Evolutionary conservation across 495 filamentous ascomycete species (phyloP), one percentile per base, ranked within the genome.

Genomic region (Xylaria bambusicola): DNA sequence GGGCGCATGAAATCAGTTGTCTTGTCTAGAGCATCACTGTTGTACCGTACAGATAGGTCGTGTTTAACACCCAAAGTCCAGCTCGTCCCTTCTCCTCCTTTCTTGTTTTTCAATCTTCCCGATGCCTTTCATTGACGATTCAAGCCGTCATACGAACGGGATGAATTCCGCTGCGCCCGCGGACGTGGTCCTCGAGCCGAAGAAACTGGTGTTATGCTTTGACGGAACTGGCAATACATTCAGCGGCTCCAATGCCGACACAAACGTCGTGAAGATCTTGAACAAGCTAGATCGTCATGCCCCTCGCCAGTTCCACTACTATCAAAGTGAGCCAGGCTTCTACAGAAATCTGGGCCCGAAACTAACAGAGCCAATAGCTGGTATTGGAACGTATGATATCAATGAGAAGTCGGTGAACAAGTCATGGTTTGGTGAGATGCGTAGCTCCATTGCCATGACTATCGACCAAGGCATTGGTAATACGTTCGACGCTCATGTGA

Each of bases 221-320:
- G 77, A 80, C 49, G 77, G 77, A 10, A 80, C 77, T 6, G 76
- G 75, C 7, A 73, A 79, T 47, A 65, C 71, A 13, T 80, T 75
- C 64, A 68, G 56, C 12, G 75, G 74, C 15, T 65, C 71, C 31
- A 62, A 65, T 26, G 52, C 70, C 6, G 77, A 80, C 60, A 75
- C 70, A 35, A 78, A 80, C 50, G 70, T 80, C 13, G 66, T 80
- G 23, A 80, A 79, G 59, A 66, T 80, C 44, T 71, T 71, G 36
- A 61, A 70, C 31, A 74, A 75, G 64, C 56, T 77, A 7, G 71
- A 78, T 26, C 66, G 72, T 18, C 56, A 66, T 35, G 60, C 65
- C n/a, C 61, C 63, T 45, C 48, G 64, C 3, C 70, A 75, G 27
- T 73, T 52, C 35, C 75, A 77, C 49, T 75, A 74, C 46, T 73